Evolutionary conservation across 2,329 filamentous ascomycete genomes (phyloP), one percentile per base, ranked within the genome.

Genomic region (Hypomyces rosellus): DNA sequence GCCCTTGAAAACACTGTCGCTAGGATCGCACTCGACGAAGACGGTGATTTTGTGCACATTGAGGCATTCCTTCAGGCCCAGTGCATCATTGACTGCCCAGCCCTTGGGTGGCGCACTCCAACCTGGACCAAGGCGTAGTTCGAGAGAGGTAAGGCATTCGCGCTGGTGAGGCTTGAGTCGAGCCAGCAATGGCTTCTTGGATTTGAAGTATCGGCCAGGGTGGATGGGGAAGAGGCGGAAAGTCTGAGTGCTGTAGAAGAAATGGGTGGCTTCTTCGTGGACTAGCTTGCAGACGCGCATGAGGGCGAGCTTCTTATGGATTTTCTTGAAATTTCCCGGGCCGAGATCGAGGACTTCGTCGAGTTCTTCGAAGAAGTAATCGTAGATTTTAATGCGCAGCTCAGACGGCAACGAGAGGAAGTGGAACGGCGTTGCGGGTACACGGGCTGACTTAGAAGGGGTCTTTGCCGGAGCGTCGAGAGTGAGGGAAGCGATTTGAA

Each of bases 11-110:
- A 82, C 70, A 25, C 73, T 75, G 57, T 85, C 77, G 47, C 82
- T 86, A 0, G 87, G 86, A 60, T 91, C 87, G 55, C 78, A 80
- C 64, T 90, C 82, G 20, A 89, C 80, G 60, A 87, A 87, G 11
- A 91, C 77, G 22, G 76, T 80, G 44, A 91, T 64, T 13, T 71
- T 73, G 30, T 76, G 74, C 16, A 86, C 76, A 44, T 74, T 80
- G 50, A 67, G 66, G 63, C 82, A 86, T 46, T 88, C 82, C 1
- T 63, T 57, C 6, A 91, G 72, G 0, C 86, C 85, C 1, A 90
- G 72, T 1, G 75, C 74, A 4, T 76, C 69, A 55, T 83, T 84
- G 12, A 88, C 82, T 1, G 82, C 79, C 84, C 88, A 90, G 45
- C 83, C 80, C 34, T 73, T 74, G 1, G 87, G 87, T 13, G 87